These are phyloP conservation scores for Tricholoma flavovirens DNA, from an alignment of 768 basidiomycete genomes.

Conservation along the genomic window DNA sequence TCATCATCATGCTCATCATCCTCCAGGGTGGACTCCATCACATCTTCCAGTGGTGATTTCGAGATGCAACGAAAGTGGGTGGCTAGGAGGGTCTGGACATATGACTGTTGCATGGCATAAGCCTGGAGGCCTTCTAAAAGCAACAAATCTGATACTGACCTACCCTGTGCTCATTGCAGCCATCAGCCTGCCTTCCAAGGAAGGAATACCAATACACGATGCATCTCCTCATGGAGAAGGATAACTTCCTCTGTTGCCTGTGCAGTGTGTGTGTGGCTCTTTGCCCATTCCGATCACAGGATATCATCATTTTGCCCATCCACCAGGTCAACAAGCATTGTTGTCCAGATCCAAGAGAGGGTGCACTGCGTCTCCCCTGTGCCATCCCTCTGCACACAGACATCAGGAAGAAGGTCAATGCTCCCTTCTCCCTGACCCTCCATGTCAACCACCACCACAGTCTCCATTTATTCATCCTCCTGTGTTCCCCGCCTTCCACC, in stretches of 20 bases:
- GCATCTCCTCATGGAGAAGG: slow-evolving; percentile 23
- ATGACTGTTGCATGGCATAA: no score
- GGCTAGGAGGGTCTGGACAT: neutral
- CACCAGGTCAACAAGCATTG: neutral
- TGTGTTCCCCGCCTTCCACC: neutral
- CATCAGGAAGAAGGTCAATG: neutral
- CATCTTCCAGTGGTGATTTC: neutral
- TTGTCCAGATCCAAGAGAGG: neutral
- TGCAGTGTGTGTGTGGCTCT: neutral
- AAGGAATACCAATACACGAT: slow-evolving; percentile 16
- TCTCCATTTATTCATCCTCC: neutral
- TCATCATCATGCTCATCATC: neutral
- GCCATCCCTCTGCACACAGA: neutral
- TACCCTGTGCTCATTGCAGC: slow-evolving; percentile 1
- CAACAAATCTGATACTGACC: no score
- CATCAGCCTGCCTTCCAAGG: slow-evolving; percentile 17
- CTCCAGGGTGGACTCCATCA: neutral
- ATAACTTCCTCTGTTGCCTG: slow-evolving; percentile 18
- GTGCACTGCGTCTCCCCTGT: slow-evolving; percentile 1
- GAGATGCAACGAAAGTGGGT: neutral
- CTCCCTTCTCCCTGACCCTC: neutral
- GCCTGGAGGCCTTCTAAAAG: no score
- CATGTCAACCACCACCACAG: neutral
- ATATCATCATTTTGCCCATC: slow-evolving; percentile 5
- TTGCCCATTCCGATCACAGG: slow-evolving; percentile 18